Evolutionary conservation across 371 early-diverging fungal genomes (phyloP), one percentile per base, ranked within the genome.

Genomic region (Blakeslea trispora): DNA sequence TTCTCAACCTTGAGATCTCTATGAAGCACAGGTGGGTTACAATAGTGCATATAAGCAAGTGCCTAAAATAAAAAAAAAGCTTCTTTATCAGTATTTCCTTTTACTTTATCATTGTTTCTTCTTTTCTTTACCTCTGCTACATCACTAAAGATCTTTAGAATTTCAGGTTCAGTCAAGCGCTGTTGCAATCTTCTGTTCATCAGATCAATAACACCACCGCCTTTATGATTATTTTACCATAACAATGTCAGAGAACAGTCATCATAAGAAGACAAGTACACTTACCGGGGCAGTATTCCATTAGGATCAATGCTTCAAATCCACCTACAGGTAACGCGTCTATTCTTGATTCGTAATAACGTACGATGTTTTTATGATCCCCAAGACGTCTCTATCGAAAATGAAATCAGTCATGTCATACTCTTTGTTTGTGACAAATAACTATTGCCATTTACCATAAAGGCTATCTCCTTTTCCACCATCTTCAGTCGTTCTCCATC

Each of bases 1-100:
- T 88, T 87, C 50, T 88, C 87, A 81, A 93, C 87, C 65, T 96
- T 96, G 50, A 96, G 73, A 71, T 96, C 97, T 51, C 95, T 75
- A 61, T 94, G 96, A 23, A 90, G 68, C 3, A 89, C 77, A 10
- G 90, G 86, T 41, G 84, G 89, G 19, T 75, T 73, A 50, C 81
- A 82, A 63, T 88, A 91, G 71, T 96, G 97, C 84, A 96, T 79
- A 64, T 89, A 89, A 11, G 94, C 94, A 8, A 95, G 88, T 28
- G 91, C 97, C 82, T 87, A 68, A 32, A 34, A 41, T 39, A 42
- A 39, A 22, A 4, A 45, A 22, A 5, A 22, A 17, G 31, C 21
- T 21, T 34, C 28, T 19, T 45, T 53, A 14, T 50, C 19, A 44
- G 7, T 4, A n/a, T 2, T 5, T 18, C 32, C 1, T 11, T 17